Percentiles rank a stretch among this genome's conserved stretches.
phyloP scores from a whole-genome alignment of 768 basidiomycete genomes.

The Kwoniella europaea region DNA sequence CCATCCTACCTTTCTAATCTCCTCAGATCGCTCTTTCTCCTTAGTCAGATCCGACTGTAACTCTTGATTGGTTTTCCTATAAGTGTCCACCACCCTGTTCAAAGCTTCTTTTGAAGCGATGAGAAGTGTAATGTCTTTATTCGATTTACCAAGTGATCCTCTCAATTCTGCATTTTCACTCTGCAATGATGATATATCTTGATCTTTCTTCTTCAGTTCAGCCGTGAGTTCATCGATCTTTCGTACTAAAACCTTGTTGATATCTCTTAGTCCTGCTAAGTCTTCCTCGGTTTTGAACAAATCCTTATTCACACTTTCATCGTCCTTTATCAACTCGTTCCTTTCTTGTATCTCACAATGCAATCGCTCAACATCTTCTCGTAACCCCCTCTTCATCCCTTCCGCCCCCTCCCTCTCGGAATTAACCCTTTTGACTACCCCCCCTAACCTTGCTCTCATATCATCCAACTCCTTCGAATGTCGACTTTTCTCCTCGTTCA shows the following conservation, averaged over 20 bases:
- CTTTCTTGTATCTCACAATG: too few species aligned
- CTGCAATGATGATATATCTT: background rate
- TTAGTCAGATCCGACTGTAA: background rate
- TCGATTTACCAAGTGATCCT: too few species aligned
- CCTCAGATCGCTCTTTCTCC: background rate
- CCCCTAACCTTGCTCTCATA: background rate
- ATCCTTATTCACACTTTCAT: too few species aligned
- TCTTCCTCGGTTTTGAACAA: too few species aligned
- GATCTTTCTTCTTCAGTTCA: background rate
- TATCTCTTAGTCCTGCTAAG: too few species aligned
- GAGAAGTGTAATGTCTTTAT: background rate
- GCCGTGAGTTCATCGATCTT: background rate
- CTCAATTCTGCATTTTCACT: background rate
- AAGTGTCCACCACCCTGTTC: too few species aligned
- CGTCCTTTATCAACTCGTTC: too few species aligned
- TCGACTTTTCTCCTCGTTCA: background rate
- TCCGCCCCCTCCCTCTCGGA: background rate
- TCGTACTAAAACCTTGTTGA: too few species aligned
- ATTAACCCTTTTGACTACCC: background rate
- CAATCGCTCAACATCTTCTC: too few species aligned
- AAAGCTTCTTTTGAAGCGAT: background rate
- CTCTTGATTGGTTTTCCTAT: background rate
- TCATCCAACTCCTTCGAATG: background rate
- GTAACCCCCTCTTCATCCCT: too few species aligned
- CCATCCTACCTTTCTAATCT: slow-evolving; percentile 1